Percentiles rank a stretch among this genome's conserved stretches.
These are phyloP conservation scores for Cladophialophora exuberans DNA, from an alignment of 2,329 filamentous ascomycete species.

Conservation along the genomic window DNA sequence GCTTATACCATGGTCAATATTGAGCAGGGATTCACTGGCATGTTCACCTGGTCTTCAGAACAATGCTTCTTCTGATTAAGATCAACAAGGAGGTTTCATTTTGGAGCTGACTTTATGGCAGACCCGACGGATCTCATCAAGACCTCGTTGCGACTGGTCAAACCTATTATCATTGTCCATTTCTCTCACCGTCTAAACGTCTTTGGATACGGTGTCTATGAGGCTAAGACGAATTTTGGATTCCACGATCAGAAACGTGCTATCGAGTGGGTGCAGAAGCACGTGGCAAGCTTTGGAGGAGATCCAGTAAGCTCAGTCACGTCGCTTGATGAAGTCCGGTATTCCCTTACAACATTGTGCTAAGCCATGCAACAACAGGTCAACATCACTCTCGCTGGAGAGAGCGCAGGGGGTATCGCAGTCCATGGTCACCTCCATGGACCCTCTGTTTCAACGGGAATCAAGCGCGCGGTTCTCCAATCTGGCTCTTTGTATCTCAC, in stretches of 20 bases:
- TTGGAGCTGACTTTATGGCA: too few relatives aligned
- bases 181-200: not conserved
- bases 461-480: not conserved
- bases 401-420: slow-evolving; percentile 2
- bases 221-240: not conserved
- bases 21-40: not conserved
- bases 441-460: not conserved
- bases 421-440: slow-evolving; percentile 4
- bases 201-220: not conserved
- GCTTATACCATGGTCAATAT: slow-evolving; percentile 7
- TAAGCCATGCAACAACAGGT: not conserved
- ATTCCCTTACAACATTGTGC: too few relatives aligned
- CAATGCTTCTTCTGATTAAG: too few relatives aligned
- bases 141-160: not conserved
- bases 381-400: slow-evolving; percentile 1
- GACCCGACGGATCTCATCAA: not conserved
- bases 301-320: too few relatives aligned
- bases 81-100: too few relatives aligned
- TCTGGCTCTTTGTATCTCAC: slow-evolving; percentile 1
- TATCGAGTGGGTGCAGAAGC: slow-evolving; percentile 43
- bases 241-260: slow-evolving; percentile 45
- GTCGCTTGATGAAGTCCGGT: too few relatives aligned
- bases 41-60: not conserved
- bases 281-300: slow-evolving; percentile 46
- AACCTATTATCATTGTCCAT: not conserved